Percentiles rank a stretch among this genome's conserved stretches.
phyloP scores from a whole-genome alignment of 805 yeast species.

The Sugiyamaella lignohabitans region DNA sequence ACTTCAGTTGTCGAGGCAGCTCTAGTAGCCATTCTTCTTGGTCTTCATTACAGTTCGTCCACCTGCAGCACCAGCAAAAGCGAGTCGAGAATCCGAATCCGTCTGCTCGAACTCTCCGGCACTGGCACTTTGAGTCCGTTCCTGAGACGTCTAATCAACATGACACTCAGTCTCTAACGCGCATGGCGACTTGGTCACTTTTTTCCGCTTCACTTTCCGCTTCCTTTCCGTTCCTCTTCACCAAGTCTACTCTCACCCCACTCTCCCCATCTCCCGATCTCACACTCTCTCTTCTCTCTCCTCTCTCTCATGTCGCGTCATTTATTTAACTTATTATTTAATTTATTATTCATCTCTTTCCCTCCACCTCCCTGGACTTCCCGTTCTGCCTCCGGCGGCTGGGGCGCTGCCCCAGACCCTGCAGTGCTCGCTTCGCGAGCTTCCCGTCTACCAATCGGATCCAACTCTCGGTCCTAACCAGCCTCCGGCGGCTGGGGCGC shows the following conservation, averaged over 20 bases:
- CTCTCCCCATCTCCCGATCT: neutral
- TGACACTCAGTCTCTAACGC: constrained; percentile 7
- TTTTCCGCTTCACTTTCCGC: neutral
- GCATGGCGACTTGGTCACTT: neutral
- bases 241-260: neutral
- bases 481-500: no score
- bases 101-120: constrained; percentile 11
- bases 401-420: neutral
- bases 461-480: no score
- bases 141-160: constrained; percentile 10
- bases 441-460: no score
- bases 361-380: no score
- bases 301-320: neutral
- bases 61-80: neutral
- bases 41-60: neutral
- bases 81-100: constrained; percentile 12
- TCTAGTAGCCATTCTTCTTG: neutral
- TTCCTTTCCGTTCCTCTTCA: neutral
- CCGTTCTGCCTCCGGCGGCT: neutral
- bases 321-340: no score
- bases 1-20: neutral
- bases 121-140: constrained; percentile 3
- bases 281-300: neutral
- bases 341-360: no score
- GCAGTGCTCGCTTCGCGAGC: no score